Evolutionary conservation across 2,329 filamentous ascomycete species (phyloP).

Genomic region (Phaeosphaeria sp.): DNA sequence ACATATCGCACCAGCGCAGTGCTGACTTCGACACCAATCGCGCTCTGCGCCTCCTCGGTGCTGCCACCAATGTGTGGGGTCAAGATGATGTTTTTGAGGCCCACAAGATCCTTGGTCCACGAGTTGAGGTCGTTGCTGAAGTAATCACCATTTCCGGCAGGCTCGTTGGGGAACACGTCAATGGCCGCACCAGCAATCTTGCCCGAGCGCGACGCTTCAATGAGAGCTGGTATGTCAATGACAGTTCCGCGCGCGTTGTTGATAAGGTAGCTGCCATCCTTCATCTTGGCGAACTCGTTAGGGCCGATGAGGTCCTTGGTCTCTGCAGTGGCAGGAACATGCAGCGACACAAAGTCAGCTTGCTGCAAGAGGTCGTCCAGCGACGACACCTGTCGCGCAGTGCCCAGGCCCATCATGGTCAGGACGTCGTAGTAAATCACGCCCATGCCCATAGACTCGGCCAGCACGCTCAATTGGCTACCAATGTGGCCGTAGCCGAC

Average conservation of each 20-base stretch:
- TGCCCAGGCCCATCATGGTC: conserved; percentile 93
- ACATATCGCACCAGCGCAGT: conserved; percentile 91
- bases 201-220: conserved; percentile 83
- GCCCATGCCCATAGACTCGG: conserved; percentile 96
- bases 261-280: conserved; percentile 89
- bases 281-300: conserved; percentile 84
- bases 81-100: conserved; percentile 89
- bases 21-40: conserved; percentile 92
- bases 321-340: conserved; percentile 92
- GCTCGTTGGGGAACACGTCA: conserved; percentile 94
- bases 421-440: conserved; percentile 97
- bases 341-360: conserved; percentile 91
- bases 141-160: conserved; percentile 91
- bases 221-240: conserved; percentile 89
- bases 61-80: conserved; percentile 97
- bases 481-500: conserved; percentile 98
- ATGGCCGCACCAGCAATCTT: conserved; percentile 94
- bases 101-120: conserved; percentile 85
- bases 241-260: conserved; percentile 95
- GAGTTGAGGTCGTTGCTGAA: conserved; percentile 83
- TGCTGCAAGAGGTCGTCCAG: conserved; percentile 77
- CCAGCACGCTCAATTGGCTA: conserved; percentile 91
- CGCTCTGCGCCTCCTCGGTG: conserved; percentile 95
- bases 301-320: conserved; percentile 91
- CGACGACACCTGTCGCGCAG: conserved; percentile 79